These are phyloP conservation scores for Candida odintsovae DNA, from an alignment of 805 yeast genomes.

Conservation along the genomic window DNA sequence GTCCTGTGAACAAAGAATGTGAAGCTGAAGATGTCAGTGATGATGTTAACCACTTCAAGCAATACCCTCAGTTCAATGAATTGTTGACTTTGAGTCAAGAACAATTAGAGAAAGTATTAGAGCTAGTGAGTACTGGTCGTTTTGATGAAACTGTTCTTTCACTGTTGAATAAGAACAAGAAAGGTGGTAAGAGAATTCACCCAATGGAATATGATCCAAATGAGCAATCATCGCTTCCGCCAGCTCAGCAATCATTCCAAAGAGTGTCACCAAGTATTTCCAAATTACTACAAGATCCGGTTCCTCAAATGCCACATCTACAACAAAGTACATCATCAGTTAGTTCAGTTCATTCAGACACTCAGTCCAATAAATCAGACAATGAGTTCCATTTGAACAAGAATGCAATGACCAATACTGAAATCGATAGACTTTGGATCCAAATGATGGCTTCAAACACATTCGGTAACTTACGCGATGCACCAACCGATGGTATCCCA, in stretches of 20 bases:
- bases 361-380: not conserved
- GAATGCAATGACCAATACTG: conserved; percentile 13
- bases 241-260: not conserved
- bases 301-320: not conserved
- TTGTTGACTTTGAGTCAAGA: conserved; percentile 12
- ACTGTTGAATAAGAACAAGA: conserved; percentile 6
- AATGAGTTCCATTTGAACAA: conserved; percentile 14
- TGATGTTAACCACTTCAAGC: conserved; percentile 15
- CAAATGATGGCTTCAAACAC: conserved; percentile 19
- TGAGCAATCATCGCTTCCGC: not conserved
- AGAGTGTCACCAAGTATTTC: not conserved
- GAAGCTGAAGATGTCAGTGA: conserved; percentile 6
- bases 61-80: conserved; percentile 22
- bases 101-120: conserved; percentile 20
- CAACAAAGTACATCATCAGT: not conserved
- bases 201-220: not conserved
- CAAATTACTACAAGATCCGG: not conserved
- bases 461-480: not conserved
- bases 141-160: conserved; percentile 14
- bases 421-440: conserved; percentile 22
- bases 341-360: not conserved
- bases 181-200: not conserved
- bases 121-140: conserved; percentile 8
- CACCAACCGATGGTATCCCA: not conserved
- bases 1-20: conserved; percentile 17